Conservation (phyloP, 768 basidiomycete species). For the Leccinum disarticulatum region DNA sequence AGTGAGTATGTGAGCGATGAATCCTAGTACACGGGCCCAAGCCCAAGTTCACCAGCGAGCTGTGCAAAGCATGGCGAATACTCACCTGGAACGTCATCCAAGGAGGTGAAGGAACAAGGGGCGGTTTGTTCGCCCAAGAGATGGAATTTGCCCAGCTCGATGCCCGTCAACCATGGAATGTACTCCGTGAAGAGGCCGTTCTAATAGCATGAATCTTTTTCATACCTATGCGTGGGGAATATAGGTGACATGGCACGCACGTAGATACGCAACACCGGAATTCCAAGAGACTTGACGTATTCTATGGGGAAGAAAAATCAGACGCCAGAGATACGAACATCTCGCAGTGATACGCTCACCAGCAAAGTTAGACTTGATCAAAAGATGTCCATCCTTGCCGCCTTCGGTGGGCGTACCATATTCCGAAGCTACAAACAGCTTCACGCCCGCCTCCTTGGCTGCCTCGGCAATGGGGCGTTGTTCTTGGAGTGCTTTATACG, state of each 20-base stretch:
- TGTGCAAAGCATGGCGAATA: background rate
- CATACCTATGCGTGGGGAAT: background rate
- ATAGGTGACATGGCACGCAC: constrained; percentile 17
- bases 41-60: constrained; percentile 3
- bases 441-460: constrained; percentile 36
- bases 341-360: constrained; percentile 13
- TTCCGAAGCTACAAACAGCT: constrained; percentile 40
- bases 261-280: constrained; percentile 33
- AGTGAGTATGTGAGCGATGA: constrained; percentile 35
- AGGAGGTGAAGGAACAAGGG: constrained; percentile 32
- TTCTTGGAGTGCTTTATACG: constrained; percentile 24
- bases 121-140: constrained; percentile 34
- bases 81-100: constrained; percentile 36
- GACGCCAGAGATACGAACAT: background rate
- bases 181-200: constrained; percentile 35
- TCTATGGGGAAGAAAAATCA: constrained; percentile 14
- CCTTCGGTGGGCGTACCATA: constrained; percentile 38
- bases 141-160: constrained; percentile 31
- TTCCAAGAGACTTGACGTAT: constrained; percentile 28
- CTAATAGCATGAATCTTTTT: constrained; percentile 15
- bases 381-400: constrained; percentile 25
- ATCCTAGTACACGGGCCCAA: constrained; percentile 28
- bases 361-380: constrained; percentile 30
- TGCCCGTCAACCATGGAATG: constrained; percentile 31
- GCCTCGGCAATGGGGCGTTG: constrained; percentile 36